These are phyloP conservation scores for Lophiostoma macrostomum DNA, from an alignment of 495 filamentous ascomycete species.

Conservation along the genomic window DNA sequence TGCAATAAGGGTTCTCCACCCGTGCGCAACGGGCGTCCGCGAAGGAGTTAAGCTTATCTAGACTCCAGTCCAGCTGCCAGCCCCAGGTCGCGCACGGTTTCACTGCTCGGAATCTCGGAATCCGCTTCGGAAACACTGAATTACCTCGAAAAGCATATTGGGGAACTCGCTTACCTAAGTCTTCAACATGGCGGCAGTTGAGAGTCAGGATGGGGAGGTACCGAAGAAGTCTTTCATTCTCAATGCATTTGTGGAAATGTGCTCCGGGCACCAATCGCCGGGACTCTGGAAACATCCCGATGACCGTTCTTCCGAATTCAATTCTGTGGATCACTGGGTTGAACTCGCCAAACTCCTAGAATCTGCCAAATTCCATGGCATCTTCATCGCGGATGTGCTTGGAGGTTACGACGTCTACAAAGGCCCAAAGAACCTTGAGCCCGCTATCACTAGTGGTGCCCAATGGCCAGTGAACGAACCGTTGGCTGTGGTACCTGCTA, in stretches of 20 bases:
- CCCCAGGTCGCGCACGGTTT: too few relatives aligned
- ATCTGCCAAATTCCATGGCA: constrained; percentile 57
- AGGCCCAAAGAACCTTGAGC: constrained; percentile 49
- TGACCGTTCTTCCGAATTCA: constrained; percentile 53
- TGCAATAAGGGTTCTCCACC: too few relatives aligned
- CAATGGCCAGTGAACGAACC: constrained; percentile 64
- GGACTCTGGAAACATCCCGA: constrained; percentile 59
- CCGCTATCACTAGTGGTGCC: constrained; percentile 56
- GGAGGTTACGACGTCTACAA: constrained; percentile 67
- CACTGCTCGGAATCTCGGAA: too few relatives aligned
- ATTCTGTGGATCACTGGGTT: constrained; percentile 53
- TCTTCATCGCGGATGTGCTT: constrained; percentile 59
- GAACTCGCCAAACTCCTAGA: constrained; percentile 56
- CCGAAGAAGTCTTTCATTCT: constrained; percentile 59
- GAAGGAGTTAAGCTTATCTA: too few relatives aligned
- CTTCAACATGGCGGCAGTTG: constrained; percentile 2
- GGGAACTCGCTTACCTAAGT: neutral
- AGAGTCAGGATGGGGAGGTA: neutral
- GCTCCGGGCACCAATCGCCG: constrained; percentile 61
- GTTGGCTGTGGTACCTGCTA: constrained; percentile 34
- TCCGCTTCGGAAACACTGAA: too few relatives aligned
- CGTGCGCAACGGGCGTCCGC: too few relatives aligned
- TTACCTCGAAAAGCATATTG: too few relatives aligned
- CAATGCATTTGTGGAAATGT: constrained; percentile 63
- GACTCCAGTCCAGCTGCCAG: too few relatives aligned